Evolutionary conservation across 768 basidiomycete genomes (phyloP).

Genomic region (Candolleomyces eurysporus): DNA sequence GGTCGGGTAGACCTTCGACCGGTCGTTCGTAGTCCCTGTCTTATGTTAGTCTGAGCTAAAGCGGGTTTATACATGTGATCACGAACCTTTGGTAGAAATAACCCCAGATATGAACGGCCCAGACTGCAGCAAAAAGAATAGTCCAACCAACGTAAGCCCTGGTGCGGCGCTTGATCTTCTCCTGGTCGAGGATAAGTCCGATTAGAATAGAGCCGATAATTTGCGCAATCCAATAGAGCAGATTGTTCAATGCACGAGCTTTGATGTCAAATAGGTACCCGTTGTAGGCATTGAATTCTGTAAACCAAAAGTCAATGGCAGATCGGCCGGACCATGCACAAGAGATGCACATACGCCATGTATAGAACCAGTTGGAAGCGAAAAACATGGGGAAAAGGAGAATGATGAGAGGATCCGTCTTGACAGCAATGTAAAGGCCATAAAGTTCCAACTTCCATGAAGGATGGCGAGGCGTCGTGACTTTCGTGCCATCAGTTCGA

Average conservation of each 20-base stretch:
- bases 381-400: slow-evolving; percentile 86
- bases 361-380: slow-evolving; percentile 83
- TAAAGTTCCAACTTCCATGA: slow-evolving; percentile 77
- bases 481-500: slow-evolving; percentile 72
- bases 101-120: slow-evolving; percentile 71
- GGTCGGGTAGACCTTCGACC: not conserved
- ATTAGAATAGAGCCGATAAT: slow-evolving; percentile 74
- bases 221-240: slow-evolving; percentile 80
- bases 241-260: slow-evolving; percentile 70
- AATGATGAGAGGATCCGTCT: slow-evolving; percentile 68
- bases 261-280: slow-evolving; percentile 80
- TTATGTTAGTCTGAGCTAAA: not conserved
- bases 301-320: slow-evolving; percentile 5
- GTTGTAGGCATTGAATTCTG: slow-evolving; percentile 81
- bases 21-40: slow-evolving; percentile 44
- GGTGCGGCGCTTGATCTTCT: slow-evolving; percentile 52
- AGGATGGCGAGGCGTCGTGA: slow-evolving; percentile 59
- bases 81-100: slow-evolving; percentile 72
- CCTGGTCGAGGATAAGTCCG: slow-evolving; percentile 64
- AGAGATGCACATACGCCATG: slow-evolving; percentile 63
- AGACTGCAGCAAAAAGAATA: slow-evolving; percentile 60
- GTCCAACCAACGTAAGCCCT: slow-evolving; percentile 73
- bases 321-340: not conserved
- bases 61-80: not conserved
- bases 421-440: slow-evolving; percentile 65